Base-by-base conservation (phyloP, 2,329 filamentous ascomycete species). In the Colletotrichum sp. region DNA sequence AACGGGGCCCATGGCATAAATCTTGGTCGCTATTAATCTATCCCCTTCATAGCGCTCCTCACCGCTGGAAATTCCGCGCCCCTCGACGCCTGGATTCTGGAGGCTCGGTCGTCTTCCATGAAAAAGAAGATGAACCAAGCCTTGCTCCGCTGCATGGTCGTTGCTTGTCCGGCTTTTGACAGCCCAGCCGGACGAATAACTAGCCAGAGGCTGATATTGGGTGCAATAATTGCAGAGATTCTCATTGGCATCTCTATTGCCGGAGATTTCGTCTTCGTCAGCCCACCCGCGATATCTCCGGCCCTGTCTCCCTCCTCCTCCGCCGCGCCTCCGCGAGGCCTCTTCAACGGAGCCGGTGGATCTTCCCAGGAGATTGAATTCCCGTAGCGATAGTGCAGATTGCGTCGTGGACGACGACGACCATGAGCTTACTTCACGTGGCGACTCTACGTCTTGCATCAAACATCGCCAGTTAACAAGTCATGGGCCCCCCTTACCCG, bases 11-110 rank as follows among this genome's bases (percentile, higher is more conserved):
- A 48, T 34, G 55, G 73, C 72, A 67, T 75, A 72, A 75, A 32
- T 52, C 38, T 63, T 26, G 69, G 32, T 16, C 32, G 48, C 58
- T 65, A 60, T 73, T 73, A 75, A 75, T 73, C 43, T 75, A 75
- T 68, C 71, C 34, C 63, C 16, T 64, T 75, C 73, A 30, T 43
- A 34, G 70, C 28, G 34, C 26, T 32, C 34, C 43, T 73, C 73
- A 68, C 58, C 69, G 69, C 72, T 38, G 72, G 30, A 60, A 26
- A n/a, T 21, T 10, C n/a, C n/a, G 16, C 15, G 12, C 38, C 63
- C 70, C 18, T 48, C 43, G 18, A 48, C 10, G 43, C 43, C 43
- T 21, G 43, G 18, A 48, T 48, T 21, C 43, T 21, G 43, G 43
- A 48, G 43, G 58, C 57, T 70, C 67, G 55, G 43, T 58, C 30